Base-by-base conservation (phyloP, 331 rosid species). In the Prunus yedoensis region DNA sequence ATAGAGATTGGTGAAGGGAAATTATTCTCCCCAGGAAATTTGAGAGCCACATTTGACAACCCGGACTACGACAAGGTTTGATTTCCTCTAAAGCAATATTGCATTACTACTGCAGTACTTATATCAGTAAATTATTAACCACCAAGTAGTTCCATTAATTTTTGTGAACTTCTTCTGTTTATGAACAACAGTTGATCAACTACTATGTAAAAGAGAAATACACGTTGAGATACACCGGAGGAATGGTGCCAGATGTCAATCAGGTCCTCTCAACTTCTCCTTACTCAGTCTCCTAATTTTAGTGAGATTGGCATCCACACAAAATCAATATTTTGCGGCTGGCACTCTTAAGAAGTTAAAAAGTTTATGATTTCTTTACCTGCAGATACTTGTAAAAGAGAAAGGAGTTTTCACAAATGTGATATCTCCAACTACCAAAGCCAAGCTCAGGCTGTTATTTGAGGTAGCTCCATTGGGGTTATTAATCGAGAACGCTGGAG, bases 171-270 rank as follows among this genome's bases (percentile, higher is more conserved):
- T 35, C 25, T 60, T 60, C 76, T 60, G 35, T 20, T 46, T 52
- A 20, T n/a, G 4, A n/a, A 52, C 32, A 74, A 72, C 83, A 95
- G 99, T 87, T 95, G 80, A 82, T 95, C 74, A 89, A 88, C 75
- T 92, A 87, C 86, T 95, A 92, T 73, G 88, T 91, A 51, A 87
- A 76, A 57, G 97, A 92, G 83, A 92, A 91, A 71, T 95, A 95
- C 94, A 92, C 99, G 17, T 77, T 95, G 87, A 90, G 99, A 89
- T 95, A 95, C 85, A 92, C 99, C 0, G 97, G 99, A 74, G 99
- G 99, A 84, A 95, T 92, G 99, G 98, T 95, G 45, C 99, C 98
- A 0, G 99, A 95, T 73, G 97, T 95, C 18, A 95, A 92, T 83
- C 99, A 95, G 97, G 99, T 68, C 4, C 5, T 21, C 5, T 18